Conservation (phyloP, 768 basidiomycete genomes). For the Leccinum subtestaceum region DNA sequence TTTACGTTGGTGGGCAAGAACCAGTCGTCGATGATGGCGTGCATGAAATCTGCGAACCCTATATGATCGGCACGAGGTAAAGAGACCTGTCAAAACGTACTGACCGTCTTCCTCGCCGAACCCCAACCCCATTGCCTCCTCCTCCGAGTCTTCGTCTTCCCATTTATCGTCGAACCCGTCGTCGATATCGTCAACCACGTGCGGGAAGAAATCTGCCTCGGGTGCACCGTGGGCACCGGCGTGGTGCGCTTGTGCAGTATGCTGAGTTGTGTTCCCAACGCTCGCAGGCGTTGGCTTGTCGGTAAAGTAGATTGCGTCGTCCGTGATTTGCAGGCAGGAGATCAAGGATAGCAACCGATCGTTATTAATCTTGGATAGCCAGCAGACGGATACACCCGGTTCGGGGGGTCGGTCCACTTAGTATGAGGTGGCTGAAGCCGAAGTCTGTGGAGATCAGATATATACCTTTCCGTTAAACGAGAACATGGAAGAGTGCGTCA, state of each 20-base stretch:
- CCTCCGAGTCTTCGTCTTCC: constrained; percentile 17
- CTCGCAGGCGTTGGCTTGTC: constrained; percentile 13
- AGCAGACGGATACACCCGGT: constrained; percentile 29
- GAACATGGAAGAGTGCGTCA: background rate
- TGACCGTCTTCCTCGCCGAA: constrained; percentile 11
- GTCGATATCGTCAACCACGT: constrained; percentile 8
- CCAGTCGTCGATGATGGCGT: constrained; percentile 20
- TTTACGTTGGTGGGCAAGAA: constrained; percentile 19
- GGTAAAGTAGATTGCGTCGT: constrained; percentile 50
- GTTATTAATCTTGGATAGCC: constrained; percentile 16
- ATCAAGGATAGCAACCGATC: constrained; percentile 24
- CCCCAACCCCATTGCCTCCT: constrained; percentile 1
- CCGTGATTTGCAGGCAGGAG: constrained; percentile 56
- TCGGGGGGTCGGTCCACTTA: constrained; percentile 34
- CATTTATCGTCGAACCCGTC: constrained; percentile 11
- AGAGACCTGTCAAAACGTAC: background rate
- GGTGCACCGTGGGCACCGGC: background rate
- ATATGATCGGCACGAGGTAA: background rate
- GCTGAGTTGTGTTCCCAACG: background rate
- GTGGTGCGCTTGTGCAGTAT: background rate
- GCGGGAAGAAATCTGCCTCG: constrained; percentile 2
- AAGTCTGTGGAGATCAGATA: constrained; percentile 27
- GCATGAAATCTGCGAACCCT: constrained; percentile 7
- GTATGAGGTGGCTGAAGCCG: constrained; percentile 16
- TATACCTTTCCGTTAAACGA: constrained; percentile 22